These are phyloP conservation scores for Eucalyptus cloeziana DNA, from an alignment of 345 rosid species.

Conservation along the genomic window DNA sequence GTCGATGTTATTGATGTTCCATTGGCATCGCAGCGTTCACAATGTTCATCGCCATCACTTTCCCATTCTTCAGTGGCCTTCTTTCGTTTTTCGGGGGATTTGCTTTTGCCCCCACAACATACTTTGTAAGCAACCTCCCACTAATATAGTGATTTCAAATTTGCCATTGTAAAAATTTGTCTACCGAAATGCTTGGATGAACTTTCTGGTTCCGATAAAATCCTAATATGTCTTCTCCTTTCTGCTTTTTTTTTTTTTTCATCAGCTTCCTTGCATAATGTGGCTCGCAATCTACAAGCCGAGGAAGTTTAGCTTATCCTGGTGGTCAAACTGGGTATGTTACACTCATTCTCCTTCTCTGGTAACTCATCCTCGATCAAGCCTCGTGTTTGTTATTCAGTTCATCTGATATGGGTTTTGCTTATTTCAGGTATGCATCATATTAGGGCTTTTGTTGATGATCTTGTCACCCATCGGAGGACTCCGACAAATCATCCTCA, in stretches of 20 bases:
- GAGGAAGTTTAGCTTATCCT: constrained; percentile 49
- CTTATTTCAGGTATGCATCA: constrained; percentile 58
- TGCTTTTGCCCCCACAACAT: constrained; percentile 78
- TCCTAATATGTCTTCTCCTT: neutral
- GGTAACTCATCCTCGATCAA: neutral
- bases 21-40: constrained; percentile 33
- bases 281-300: constrained; percentile 73
- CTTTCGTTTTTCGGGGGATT: constrained; percentile 88
- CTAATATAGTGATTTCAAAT: neutral
- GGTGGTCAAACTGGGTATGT: constrained; percentile 69
- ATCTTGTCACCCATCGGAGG: constrained; percentile 76
- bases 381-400: neutral
- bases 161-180: neutral
- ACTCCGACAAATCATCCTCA: constrained; percentile 49
- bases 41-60: constrained; percentile 53
- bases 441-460: constrained; percentile 50
- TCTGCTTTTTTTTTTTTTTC: neutral
- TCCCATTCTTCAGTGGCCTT: constrained; percentile 75
- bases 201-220: neutral
- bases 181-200: neutral
- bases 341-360: neutral
- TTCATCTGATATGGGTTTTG: neutral
- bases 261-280: constrained; percentile 67
- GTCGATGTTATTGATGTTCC: neutral
- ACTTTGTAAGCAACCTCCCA: constrained; percentile 34